Conservation (phyloP, 148 eudicot species). For the Rhododendron mucronatum region DNA sequence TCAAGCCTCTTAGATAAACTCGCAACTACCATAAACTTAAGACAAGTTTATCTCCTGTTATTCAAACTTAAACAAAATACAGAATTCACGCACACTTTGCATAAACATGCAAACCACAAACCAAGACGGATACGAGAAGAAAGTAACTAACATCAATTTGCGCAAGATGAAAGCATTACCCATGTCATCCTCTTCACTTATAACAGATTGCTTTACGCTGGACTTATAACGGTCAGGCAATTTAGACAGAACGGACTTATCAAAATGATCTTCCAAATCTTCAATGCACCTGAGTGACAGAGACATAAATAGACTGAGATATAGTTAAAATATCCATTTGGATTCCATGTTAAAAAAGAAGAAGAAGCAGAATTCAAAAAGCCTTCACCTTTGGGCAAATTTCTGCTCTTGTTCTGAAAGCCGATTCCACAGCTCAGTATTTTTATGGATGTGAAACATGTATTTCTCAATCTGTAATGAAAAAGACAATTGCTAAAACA, state of each 20-base stretch:
- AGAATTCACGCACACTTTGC: neutral
- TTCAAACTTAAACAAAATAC: neutral
- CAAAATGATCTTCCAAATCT: slow-evolving; percentile 49
- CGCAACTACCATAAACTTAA: neutral
- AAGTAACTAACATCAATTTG: neutral
- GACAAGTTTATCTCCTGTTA: neutral
- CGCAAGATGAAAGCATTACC: slow-evolving; percentile 37
- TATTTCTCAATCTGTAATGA: slow-evolving; percentile 71
- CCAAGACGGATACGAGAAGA: neutral
- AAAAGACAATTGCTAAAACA: slow-evolving; percentile 1
- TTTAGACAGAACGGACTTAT: slow-evolving; percentile 66
- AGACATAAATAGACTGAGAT: neutral
- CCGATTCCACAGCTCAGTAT: slow-evolving; percentile 62
- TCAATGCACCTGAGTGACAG: slow-evolving; percentile 48
- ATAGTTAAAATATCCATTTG: neutral
- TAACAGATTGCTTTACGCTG: slow-evolving; percentile 76
- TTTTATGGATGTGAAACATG: slow-evolving; percentile 65
- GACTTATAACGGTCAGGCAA: slow-evolving; percentile 82
- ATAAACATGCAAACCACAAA: slow-evolving; percentile 1
- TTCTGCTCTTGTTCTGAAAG: slow-evolving; percentile 73
- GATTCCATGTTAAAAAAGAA: neutral
- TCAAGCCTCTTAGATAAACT: neutral
- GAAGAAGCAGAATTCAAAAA: slow-evolving; percentile 5
- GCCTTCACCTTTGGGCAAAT: slow-evolving; percentile 55
- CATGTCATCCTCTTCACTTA: slow-evolving; percentile 95